Evolutionary conservation across 176 grass and related monocot genomes (phyloP).

Genomic region (Paspalum vaginatum): DNA sequence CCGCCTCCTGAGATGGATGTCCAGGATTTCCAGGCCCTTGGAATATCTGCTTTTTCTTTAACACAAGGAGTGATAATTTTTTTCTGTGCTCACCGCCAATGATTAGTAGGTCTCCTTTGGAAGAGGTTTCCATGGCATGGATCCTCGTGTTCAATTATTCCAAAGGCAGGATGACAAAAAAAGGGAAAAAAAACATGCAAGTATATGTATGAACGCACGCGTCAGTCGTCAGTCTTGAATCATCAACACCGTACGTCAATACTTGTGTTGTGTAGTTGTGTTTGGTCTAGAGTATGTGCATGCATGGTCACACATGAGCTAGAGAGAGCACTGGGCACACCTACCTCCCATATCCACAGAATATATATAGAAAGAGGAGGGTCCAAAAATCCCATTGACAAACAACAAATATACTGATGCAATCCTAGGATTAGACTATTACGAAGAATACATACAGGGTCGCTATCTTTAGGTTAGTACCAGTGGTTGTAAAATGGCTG

Average conservation of each 20-base stretch:
- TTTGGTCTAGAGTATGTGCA: neutral
- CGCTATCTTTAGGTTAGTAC: neutral
- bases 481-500: conserved; percentile 18
- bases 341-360: neutral
- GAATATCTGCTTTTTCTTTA: conserved; percentile 2
- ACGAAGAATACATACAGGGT: neutral
- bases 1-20: too few relatives aligned
- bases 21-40: too few relatives aligned
- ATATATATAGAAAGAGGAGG: neutral
- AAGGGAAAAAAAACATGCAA: conserved; percentile 25
- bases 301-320: neutral
- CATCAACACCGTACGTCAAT: conserved; percentile 15
- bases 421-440: neutral
- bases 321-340: neutral
- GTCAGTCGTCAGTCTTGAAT: conserved; percentile 1
- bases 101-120: conserved; percentile 3
- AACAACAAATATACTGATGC: conserved; percentile 9
- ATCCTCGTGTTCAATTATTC: conserved; percentile 41
- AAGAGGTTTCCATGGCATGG: conserved; percentile 24
- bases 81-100: neutral
- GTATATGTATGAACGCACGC: neutral
- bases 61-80: neutral
- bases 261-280: neutral
- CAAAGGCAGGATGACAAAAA: conserved; percentile 20
- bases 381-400: neutral